These are phyloP conservation scores for Chenopodium quinoa DNA, from an alignment of 148 eudicot species.

Conservation along the genomic window DNA sequence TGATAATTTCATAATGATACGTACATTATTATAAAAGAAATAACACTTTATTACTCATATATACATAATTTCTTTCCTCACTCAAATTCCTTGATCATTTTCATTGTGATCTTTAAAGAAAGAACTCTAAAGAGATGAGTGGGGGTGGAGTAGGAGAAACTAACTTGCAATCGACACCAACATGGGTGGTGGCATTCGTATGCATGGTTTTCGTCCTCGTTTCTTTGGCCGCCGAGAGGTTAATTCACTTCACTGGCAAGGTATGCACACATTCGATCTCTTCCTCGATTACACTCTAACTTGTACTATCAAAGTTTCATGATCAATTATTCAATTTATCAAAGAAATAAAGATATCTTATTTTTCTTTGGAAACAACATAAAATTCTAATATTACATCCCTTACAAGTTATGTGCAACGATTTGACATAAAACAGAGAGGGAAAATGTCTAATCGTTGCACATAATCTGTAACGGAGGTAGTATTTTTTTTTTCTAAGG, in stretches of 20 bases:
- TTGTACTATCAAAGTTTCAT: too few relatives aligned
- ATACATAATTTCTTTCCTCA: not conserved
- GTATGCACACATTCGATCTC: not conserved
- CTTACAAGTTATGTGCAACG: too few relatives aligned
- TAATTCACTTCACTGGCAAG: slow-evolving; percentile 58
- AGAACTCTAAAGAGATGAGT: slow-evolving; percentile 9
- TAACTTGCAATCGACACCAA: slow-evolving; percentile 52
- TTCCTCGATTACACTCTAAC: not conserved
- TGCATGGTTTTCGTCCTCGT: slow-evolving; percentile 53
- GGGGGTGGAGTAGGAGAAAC: slow-evolving; percentile 35
- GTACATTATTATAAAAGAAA: not conserved
- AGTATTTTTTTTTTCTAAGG: too few relatives aligned
- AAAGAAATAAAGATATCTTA: too few relatives aligned
- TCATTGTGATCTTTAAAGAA: not conserved
- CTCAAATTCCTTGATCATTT: not conserved
- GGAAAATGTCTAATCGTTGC: too few relatives aligned
- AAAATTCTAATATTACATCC: too few relatives aligned
- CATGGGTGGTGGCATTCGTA: slow-evolving; percentile 59
- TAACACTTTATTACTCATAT: not conserved
- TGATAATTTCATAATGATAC: not conserved
- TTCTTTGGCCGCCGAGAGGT: slow-evolving; percentile 46
- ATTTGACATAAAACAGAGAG: too few relatives aligned
- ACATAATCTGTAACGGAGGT: too few relatives aligned
- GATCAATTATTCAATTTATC: too few relatives aligned
- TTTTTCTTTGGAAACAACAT: too few relatives aligned